These are phyloP conservation scores for Barnettozyma populi DNA, from an alignment of 805 yeast species.

Conservation along the genomic window DNA sequence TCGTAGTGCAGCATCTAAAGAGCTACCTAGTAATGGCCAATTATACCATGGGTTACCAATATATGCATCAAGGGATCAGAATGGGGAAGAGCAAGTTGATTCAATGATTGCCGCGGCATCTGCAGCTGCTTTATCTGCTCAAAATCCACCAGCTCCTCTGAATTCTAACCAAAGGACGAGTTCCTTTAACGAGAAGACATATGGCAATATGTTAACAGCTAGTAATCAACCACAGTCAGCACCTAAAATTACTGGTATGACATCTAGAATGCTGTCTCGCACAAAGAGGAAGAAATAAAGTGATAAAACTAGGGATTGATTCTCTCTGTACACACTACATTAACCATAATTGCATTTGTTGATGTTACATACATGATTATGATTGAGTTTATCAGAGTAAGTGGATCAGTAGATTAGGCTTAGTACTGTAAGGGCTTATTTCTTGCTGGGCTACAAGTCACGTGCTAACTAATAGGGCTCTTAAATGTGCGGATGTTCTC, in stretches of 20 bases:
- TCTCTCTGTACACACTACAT: background rate
- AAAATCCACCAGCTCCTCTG: conserved; percentile 1
- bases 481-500: conserved; percentile 10
- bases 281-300: conserved; percentile 30
- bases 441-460: background rate
- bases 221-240: background rate
- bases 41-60: conserved; percentile 32
- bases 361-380: background rate
- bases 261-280: conserved; percentile 57
- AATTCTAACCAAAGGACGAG: conserved; percentile 4
- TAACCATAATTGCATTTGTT: background rate
- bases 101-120: conserved; percentile 23
- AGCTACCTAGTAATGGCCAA: conserved; percentile 27
- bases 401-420: no score
- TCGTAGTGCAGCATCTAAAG: conserved; percentile 14
- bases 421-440: no score
- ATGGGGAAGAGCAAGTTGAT: background rate
- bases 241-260: conserved; percentile 44
- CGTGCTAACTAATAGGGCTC: conserved; percentile 2
- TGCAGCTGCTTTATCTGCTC: conserved; percentile 18
- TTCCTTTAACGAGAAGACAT: conserved; percentile 7
- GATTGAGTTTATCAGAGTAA: background rate
- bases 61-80: background rate
- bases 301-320: background rate
- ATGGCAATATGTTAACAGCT: background rate